Base-by-base conservation (phyloP, 1,284 basidiomycete genomes). In the Vanrija pseudolonga region DNA sequence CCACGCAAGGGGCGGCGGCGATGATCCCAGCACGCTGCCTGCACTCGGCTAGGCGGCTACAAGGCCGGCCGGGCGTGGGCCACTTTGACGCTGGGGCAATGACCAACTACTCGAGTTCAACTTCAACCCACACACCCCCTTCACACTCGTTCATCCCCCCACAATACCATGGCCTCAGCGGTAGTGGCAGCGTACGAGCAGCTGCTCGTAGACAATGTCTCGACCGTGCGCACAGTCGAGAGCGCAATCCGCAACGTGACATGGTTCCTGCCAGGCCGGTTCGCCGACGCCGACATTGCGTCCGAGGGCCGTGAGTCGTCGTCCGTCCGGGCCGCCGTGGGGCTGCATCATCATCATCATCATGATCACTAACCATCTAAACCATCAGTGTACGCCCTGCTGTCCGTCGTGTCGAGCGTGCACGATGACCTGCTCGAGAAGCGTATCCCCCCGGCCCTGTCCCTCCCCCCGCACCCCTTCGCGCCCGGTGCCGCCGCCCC, bases 251-350 rank as follows among this genome's bases (percentile, higher is more conserved):
- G 91, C 56, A 93, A 90, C 57, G 79, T 96, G 62, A 94, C 91
- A 38, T 97, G 92, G 89, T 87, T 97, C 64, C 81, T 97, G 22
- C 93, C 94, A 19, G 94, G 93, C 60, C 83, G 93, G 59, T 97
- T 97, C 83, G 91, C 92, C 73, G 94, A 97, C 81, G 90, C 93
- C 51, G 94, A 97, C 74, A 80, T 97, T 55, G 90, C 88, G 52
- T 91, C 89, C 37, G 92, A 94, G 82, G 84, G 88, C 69, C 79
- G 91, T 93, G 65, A 84, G 90, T 87, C 49, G 47, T n/a, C 36
- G 44, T 26, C 26, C 18, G 20, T 47, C 44, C 32, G 32, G 37
- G 38, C 50, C 53, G 40, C 49, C 51, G 53, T 58, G 39, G 45
- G 32, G 18, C n/a, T n/a, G n/a, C n/a, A n/a, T n/a, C n/a, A n/a